A percentile compares a stretch with the other conserved stretches of the same genome.
Evolutionary conservation across 805 yeast species (phyloP).

Genomic region (Sugiyamaella qingdaonensis): DNA sequence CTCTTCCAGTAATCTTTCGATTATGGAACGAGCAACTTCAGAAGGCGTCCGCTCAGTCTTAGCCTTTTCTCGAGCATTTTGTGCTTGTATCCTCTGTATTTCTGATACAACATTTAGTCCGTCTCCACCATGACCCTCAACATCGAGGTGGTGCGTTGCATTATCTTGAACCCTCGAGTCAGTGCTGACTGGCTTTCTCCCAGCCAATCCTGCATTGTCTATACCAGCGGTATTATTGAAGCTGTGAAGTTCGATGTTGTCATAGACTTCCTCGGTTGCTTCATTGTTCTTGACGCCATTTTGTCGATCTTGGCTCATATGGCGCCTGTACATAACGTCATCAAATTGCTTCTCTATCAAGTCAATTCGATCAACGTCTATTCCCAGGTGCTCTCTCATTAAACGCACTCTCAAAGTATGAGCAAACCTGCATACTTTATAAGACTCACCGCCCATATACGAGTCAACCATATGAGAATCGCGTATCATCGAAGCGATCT

Average conservation of each 20-base stretch:
- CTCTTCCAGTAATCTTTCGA: slow-evolving; percentile 41
- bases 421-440: slow-evolving; percentile 80
- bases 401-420: slow-evolving; percentile 83
- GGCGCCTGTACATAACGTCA: background rate
- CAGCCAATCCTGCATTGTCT: slow-evolving; percentile 80
- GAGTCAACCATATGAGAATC: slow-evolving; percentile 63
- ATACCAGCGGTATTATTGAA: slow-evolving; percentile 88
- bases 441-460: slow-evolving; percentile 77
- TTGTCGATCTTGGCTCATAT: background rate
- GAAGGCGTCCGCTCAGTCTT: background rate
- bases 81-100: slow-evolving; percentile 21
- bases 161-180: slow-evolving; percentile 77
- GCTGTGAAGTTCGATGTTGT: slow-evolving; percentile 36
- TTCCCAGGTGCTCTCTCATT: slow-evolving; percentile 96
- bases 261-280: background rate
- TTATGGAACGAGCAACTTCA: slow-evolving; percentile 35
- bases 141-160: slow-evolving; percentile 63
- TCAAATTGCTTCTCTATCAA: slow-evolving; percentile 69
- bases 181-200: slow-evolving; percentile 70
- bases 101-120: slow-evolving; percentile 41
- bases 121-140: slow-evolving; percentile 73
- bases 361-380: slow-evolving; percentile 83
- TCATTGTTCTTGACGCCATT: slow-evolving; percentile 7
- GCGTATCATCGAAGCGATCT: slow-evolving; percentile 82
- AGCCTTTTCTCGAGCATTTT: slow-evolving; percentile 33